Percentiles rank a stretch among this genome's conserved stretches.
phyloP scores from a whole-genome alignment of 73 alveolate species.

The Symbiodinium pilosum region DNA sequence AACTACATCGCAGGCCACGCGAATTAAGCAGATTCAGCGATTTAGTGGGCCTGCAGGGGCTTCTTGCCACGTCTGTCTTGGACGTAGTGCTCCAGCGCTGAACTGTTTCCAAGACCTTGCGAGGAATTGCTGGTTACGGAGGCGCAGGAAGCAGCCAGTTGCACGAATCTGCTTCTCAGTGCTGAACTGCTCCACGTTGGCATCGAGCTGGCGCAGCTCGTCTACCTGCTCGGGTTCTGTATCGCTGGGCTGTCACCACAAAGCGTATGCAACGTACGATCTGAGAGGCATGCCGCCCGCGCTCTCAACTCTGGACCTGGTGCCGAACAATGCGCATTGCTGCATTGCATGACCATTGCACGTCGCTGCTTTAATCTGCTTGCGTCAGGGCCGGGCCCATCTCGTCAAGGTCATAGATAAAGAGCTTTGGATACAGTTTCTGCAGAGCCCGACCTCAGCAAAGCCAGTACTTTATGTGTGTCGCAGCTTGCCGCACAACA shows the following conservation, averaged over 20 bases:
- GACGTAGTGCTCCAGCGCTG: neutral
- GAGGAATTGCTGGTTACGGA: neutral
- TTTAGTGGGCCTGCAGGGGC: neutral
- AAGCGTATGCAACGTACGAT: neutral
- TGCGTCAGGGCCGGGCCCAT: constrained; percentile 6
- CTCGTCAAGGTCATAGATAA: constrained; percentile 85
- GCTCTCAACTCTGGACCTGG: constrained; percentile 69
- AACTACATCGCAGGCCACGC: too few species aligned
- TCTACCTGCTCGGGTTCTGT: constrained; percentile 27
- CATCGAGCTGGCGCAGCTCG: constrained; percentile 80
- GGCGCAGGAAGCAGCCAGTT: neutral
- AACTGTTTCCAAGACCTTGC: constrained; percentile 4
- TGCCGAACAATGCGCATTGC: too few species aligned
- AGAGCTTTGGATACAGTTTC: constrained; percentile 63
- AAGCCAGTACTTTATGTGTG: neutral
- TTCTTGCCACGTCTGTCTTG: neutral
- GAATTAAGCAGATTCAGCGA: too few species aligned
- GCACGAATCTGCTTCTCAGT: neutral
- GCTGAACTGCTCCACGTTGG: constrained; percentile 61
- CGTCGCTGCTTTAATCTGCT: too few species aligned
- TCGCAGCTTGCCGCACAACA: neutral
- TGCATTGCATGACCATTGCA: too few species aligned
- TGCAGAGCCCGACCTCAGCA: constrained; percentile 79
- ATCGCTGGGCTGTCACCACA: too few species aligned
- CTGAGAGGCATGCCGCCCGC: constrained; percentile 55